Conservation (phyloP, 148 eudicot species). For the Beta vulgaris region DNA sequence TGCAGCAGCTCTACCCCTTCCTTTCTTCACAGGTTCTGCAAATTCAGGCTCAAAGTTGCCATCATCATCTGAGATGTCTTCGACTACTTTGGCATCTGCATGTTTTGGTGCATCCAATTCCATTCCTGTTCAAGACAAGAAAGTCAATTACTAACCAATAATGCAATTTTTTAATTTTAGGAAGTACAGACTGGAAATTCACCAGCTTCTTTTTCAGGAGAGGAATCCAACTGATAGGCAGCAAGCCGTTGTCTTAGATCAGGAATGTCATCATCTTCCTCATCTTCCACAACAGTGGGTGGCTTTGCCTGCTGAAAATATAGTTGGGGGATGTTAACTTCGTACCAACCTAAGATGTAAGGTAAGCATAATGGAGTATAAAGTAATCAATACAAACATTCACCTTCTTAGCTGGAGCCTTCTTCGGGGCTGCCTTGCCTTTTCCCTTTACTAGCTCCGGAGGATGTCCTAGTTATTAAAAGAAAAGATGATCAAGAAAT, state of each 20-base stretch:
- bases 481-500: background rate
- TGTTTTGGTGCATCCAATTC: constrained; percentile 43
- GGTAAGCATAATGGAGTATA: background rate
- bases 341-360: background rate
- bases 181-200: background rate
- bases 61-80: constrained; percentile 58
- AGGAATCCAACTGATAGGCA: constrained; percentile 68
- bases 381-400: background rate
- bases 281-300: constrained; percentile 38
- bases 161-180: background rate
- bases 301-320: constrained; percentile 36
- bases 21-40: constrained; percentile 44
- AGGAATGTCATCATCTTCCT: constrained; percentile 49
- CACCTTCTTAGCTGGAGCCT: constrained; percentile 71
- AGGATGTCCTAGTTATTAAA: constrained; percentile 31
- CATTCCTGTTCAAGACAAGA: constrained; percentile 37
- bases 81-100: constrained; percentile 42
- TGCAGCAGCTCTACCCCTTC: constrained; percentile 47
- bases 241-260: constrained; percentile 61
- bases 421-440: constrained; percentile 58
- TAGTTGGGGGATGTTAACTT: background rate
- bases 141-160: background rate
- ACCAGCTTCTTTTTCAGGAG: constrained; percentile 80
- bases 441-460: constrained; percentile 48
- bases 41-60: constrained; percentile 41